Evolutionary conservation across 2,329 filamentous ascomycete genomes (phyloP).

Genomic region (Verticillium longisporum): DNA sequence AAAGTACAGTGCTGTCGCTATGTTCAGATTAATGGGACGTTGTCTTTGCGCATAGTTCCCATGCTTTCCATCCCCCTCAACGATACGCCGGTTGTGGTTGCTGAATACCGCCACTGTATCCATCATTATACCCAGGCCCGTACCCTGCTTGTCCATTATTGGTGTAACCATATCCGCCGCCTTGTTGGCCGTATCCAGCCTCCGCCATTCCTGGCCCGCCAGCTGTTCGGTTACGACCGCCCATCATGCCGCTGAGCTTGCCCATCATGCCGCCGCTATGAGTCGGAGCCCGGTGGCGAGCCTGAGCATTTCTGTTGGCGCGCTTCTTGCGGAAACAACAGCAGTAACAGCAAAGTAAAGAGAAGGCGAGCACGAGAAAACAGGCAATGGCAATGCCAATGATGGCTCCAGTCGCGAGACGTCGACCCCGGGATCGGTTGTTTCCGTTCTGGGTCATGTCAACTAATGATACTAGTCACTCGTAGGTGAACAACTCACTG

Average conservation of each 20-base stretch:
- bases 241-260: not conserved
- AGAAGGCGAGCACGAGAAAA: conserved; percentile 7
- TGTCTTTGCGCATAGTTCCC: no score
- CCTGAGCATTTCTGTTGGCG: not conserved
- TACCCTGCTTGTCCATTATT: not conserved
- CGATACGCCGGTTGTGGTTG: not conserved
- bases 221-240: not conserved
- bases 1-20: no score
- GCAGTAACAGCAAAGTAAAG: conserved; percentile 8
- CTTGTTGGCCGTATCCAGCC: not conserved
- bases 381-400: conserved; percentile 11
- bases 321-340: conserved; percentile 10
- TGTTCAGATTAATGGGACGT: no score
- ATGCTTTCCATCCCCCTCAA: not conserved
- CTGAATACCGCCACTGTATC: not conserved
- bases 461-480: not conserved
- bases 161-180: not conserved
- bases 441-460: not conserved
- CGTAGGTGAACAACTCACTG: not conserved
- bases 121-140: not conserved
- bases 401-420: conserved; percentile 11
- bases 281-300: not conserved
- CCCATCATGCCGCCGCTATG: not conserved
- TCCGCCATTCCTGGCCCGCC: not conserved
- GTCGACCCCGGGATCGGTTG: conserved; percentile 5